These are phyloP conservation scores for Thraustochytrium sp. DNA, from an alignment of 352 stramenopile species.

Conservation along the genomic window DNA sequence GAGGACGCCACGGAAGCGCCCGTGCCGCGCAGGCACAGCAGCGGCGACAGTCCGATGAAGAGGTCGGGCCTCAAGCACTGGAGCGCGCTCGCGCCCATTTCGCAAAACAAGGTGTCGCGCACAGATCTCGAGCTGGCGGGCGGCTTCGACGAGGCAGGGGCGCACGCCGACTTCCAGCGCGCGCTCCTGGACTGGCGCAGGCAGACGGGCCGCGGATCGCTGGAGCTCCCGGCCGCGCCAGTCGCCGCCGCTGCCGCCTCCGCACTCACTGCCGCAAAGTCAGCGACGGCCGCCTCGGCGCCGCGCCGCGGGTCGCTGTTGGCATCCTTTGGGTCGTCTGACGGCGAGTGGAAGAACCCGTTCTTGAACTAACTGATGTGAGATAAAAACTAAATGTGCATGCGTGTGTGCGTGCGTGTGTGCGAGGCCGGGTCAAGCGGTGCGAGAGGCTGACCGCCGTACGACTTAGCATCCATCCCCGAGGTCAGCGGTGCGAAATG, in stretches of 20 bases:
- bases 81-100: not conserved
- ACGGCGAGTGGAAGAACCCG: not conserved
- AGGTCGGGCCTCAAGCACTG: not conserved
- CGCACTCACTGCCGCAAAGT: not conserved
- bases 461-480: no score
- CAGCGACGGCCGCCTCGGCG: not conserved
- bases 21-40: no score
- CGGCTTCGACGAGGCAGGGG: not conserved
- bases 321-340: not conserved
- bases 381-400: not conserved
- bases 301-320: not conserved
- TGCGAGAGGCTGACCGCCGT: no score
- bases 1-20: no score
- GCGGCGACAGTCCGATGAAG: no score
- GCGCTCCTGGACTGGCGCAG: not conserved
- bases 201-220: not conserved
- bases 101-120: not conserved
- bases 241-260: not conserved
- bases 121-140: not conserved
- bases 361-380: not conserved
- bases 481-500: conserved; percentile 5
- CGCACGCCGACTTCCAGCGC: not conserved
- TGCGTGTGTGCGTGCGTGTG: no score
- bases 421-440: no score
- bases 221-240: no score